Conservation (phyloP, 352 stramenopile species). For the Pythium biforme region DNA sequence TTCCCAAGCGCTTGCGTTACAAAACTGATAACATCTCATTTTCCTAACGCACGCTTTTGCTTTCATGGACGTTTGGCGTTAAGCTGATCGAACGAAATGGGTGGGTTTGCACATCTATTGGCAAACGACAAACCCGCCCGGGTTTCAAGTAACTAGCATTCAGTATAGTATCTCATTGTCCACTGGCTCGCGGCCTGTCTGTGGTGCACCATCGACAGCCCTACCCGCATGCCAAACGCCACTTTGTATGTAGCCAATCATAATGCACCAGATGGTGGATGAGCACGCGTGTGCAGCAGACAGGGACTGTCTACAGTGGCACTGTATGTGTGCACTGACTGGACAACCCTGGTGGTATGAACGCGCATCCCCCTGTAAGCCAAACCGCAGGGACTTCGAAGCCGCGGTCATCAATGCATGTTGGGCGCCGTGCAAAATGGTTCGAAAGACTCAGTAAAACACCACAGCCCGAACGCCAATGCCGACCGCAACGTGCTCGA, state of each 20-base stretch:
- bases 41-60: conserved; percentile 18
- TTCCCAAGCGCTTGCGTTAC: conserved; percentile 15
- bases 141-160: background rate
- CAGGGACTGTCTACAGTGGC: background rate
- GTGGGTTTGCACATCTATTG: background rate
- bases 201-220: background rate
- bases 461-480: background rate
- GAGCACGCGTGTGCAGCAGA: background rate
- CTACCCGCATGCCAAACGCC: background rate
- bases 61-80: conserved; percentile 18
- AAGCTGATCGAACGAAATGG: background rate
- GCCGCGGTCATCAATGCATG: background rate
- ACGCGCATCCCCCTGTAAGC: background rate
- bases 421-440: background rate
- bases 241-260: background rate
- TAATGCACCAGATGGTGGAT: background rate
- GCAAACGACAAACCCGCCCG: conserved; percentile 4
- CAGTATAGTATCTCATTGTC: too few relatives aligned
- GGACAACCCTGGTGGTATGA: background rate
- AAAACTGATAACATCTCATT: conserved; percentile 25
- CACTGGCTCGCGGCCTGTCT: background rate
- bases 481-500: too few relatives aligned
- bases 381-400: background rate
- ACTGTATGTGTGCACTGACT: background rate
- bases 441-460: background rate